Evolutionary conservation across 371 early-diverging fungal species (phyloP).

Genomic region (Dinochytrium kinnereticum): DNA sequence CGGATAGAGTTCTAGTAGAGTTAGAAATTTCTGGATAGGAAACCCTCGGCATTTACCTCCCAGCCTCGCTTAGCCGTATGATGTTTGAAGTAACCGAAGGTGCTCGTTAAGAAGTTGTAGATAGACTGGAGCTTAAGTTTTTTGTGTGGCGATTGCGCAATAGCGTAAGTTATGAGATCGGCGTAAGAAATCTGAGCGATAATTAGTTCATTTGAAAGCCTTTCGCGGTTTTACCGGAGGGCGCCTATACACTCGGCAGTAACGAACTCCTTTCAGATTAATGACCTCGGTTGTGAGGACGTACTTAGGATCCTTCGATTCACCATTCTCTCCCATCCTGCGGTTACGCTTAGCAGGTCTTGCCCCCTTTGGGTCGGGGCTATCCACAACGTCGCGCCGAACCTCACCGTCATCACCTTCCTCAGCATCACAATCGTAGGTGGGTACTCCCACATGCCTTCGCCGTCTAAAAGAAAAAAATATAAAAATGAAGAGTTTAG

Average conservation of each 20-base stretch:
- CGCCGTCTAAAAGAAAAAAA: no score
- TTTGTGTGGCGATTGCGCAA: constrained; percentile 23
- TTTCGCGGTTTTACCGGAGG: constrained; percentile 24
- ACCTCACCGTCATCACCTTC: constrained; percentile 3
- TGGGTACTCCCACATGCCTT: no score
- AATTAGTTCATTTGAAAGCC: not conserved
- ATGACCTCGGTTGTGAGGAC: constrained; percentile 23
- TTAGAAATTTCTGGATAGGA: not conserved
- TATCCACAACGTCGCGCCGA: not conserved
- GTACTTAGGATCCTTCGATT: constrained; percentile 34
- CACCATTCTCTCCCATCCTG: constrained; percentile 13
- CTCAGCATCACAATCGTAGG: not conserved
- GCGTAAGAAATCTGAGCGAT: constrained; percentile 33
- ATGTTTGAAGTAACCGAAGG: constrained; percentile 38
- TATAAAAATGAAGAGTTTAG: no score
- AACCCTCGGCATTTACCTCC: constrained; percentile 27
- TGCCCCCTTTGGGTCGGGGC: not conserved
- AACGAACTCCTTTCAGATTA: not conserved
- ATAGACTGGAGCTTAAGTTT: constrained; percentile 29
- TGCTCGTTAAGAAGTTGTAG: constrained; percentile 27
- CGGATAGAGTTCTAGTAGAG: constrained; percentile 34
- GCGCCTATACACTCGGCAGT: constrained; percentile 30
- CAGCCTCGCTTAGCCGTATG: constrained; percentile 27
- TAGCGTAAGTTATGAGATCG: constrained; percentile 39
- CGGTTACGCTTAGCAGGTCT: not conserved